Evolutionary conservation across 768 basidiomycete species (phyloP).

Genomic region (Naganishia friedmannii): DNA sequence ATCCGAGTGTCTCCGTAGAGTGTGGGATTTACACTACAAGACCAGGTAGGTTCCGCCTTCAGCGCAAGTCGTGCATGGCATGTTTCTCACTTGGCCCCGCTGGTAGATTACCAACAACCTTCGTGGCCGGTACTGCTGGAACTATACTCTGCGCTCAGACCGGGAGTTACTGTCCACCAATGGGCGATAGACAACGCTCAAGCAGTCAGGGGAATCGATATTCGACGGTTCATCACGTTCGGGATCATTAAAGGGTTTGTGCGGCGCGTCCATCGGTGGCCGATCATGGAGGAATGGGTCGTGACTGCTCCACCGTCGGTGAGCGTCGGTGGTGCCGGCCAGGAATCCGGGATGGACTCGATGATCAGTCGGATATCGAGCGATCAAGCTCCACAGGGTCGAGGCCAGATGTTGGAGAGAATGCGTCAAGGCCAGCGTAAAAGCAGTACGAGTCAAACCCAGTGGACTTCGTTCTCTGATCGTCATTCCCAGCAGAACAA

Average conservation of each 20-base stretch:
- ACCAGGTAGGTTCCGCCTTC: conserved; percentile 60
- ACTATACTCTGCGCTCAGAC: conserved; percentile 79
- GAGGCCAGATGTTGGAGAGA: conserved; percentile 28
- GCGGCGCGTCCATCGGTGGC: conserved; percentile 88
- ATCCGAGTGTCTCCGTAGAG: conserved; percentile 77
- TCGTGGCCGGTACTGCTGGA: conserved; percentile 84
- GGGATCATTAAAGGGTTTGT: conserved; percentile 99
- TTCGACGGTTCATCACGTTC: conserved; percentile 91
- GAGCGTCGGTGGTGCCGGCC: conserved; percentile 11
- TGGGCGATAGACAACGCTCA: conserved; percentile 82
- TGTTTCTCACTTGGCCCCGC: background rate
- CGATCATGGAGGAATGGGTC: conserved; percentile 55
- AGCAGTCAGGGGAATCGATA: conserved; percentile 72
- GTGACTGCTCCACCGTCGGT: conserved; percentile 6
- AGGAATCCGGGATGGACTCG: conserved; percentile 32
- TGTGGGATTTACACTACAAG: conserved; percentile 88
- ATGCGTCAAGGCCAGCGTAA: conserved; percentile 11
- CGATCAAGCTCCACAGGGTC: conserved; percentile 28
- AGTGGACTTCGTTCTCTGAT: conserved; percentile 13
- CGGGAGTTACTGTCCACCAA: conserved; percentile 75
- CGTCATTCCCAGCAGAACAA: conserved; percentile 7
- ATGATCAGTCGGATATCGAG: conserved; percentile 40
- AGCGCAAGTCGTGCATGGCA: conserved; percentile 10
- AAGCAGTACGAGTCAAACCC: conserved; percentile 8
- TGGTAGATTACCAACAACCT: conserved; percentile 57